phyloP scores from a whole-genome alignment of 2,329 filamentous ascomycete species.

The Torrubiella hemipterigena region DNA sequence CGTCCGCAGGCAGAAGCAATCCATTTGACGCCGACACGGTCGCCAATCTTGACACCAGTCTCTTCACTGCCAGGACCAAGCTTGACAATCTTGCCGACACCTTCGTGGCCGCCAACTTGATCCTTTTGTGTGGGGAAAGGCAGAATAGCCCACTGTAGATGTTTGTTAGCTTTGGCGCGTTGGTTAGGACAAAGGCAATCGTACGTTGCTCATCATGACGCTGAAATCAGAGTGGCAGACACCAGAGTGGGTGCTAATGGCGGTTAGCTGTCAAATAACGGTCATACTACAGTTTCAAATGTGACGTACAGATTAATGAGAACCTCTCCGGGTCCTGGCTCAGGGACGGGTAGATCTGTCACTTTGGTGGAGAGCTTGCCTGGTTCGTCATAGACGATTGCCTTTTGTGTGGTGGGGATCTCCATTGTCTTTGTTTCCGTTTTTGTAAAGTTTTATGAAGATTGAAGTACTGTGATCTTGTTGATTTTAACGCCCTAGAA shows the following conservation, averaged over 20 bases:
- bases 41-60: constrained; percentile 48
- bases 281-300: background rate
- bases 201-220: constrained; percentile 6
- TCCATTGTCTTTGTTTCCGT: too few species aligned
- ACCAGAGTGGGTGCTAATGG: constrained; percentile 11
- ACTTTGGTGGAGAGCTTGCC: constrained; percentile 14
- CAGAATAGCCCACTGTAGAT: constrained; percentile 2
- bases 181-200: background rate
- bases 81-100: constrained; percentile 53
- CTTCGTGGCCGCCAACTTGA: constrained; percentile 53
- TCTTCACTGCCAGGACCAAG: constrained; percentile 47
- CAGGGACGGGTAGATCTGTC: constrained; percentile 12
- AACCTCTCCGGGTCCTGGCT: constrained; percentile 13
- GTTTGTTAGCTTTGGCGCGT: background rate
- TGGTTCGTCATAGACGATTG: constrained; percentile 13
- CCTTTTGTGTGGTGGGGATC: constrained; percentile 7
- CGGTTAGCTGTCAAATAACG: background rate
- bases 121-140: constrained; percentile 4
- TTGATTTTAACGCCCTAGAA: too few species aligned
- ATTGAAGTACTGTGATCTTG: too few species aligned
- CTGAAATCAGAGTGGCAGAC: constrained; percentile 15
- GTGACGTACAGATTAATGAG: constrained; percentile 12
- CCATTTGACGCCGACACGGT: constrained; percentile 63
- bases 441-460: too few species aligned
- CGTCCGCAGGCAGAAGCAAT: constrained; percentile 43